Base-by-base conservation (phyloP, 2,329 filamentous ascomycete genomes). In the Dothistroma pini region DNA sequence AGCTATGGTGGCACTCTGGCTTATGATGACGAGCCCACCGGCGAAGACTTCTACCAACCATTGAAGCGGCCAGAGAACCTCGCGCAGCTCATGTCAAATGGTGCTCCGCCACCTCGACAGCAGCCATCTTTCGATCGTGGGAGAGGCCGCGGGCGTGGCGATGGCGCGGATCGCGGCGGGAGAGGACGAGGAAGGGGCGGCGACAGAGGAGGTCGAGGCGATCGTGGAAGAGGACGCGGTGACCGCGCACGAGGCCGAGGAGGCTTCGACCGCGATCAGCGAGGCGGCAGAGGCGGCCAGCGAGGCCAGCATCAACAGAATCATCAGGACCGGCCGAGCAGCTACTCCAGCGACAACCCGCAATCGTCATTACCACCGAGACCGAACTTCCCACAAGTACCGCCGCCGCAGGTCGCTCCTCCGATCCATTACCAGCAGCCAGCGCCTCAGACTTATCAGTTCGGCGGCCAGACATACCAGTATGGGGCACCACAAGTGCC, bases 361-460 rank as follows among this genome's bases (percentile, higher is more conserved):
- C 61, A 58, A 55, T 63, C 54, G 34, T 48, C 56, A 12, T 49
- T 55, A 34, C 31, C 61, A 52, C 51, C 57, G 21, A 29, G 48
- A 38, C 54, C 54, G n/a, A 58, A 44, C 31, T 19, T 56, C 22
- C 60, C 57, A 44, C 54, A 56, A 96, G 91, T 66, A 89, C 54
- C 44, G 49, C 58, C 56, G 21, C 49, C 56, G 34, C 62, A 65
- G 31, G 14, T n/a, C 8, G 14, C 41, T 44, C 41, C 41, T 44
- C 41, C 41, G 16, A 19, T 44, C 41, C 63, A 63, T 14, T 61
- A 63, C 29, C 60, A 96, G 91, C 76, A 96, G 96, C 86, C 92
- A 96, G 86, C 96, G 96, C 83, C 93, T 91, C 81, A 97, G 83
- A 89, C 97, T 81, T 97, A 97, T 86, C 88, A 89, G 78, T 97